These are phyloP conservation scores for Musa itinerans DNA, from an alignment of 176 grass and related monocot species.

Conservation along the genomic window DNA sequence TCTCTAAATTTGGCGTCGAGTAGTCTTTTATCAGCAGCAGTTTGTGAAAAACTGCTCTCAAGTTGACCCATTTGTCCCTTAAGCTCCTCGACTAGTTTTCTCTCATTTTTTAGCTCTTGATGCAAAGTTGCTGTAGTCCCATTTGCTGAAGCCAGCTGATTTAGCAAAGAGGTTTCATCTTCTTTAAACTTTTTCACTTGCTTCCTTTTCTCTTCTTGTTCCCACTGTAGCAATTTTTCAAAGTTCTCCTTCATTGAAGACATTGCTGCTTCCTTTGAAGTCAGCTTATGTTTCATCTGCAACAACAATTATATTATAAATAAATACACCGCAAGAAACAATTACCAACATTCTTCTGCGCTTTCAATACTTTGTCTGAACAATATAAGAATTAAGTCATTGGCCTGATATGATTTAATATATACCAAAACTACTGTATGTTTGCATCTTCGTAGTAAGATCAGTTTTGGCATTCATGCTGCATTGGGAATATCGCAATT, in stretches of 20 bases:
- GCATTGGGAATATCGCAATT: neutral
- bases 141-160: slow-evolving; percentile 54
- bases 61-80: slow-evolving; percentile 62
- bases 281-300: slow-evolving; percentile 72
- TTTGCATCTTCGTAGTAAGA: too few species aligned
- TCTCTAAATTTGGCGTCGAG: slow-evolving; percentile 64
- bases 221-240: slow-evolving; percentile 49
- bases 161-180: slow-evolving; percentile 52
- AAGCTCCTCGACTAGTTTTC: slow-evolving; percentile 47
- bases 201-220: slow-evolving; percentile 54
- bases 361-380: too few species aligned
- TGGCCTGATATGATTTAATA: too few species aligned
- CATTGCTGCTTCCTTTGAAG: slow-evolving; percentile 58
- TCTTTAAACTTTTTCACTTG: slow-evolving; percentile 57
- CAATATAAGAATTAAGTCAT: too few species aligned
- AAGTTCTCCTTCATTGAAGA: slow-evolving; percentile 60
- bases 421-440: too few species aligned
- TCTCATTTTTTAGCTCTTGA: slow-evolving; percentile 58
- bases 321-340: neutral
- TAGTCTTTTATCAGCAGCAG: slow-evolving; percentile 40
- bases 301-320: slow-evolving; percentile 19
- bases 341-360: neutral
- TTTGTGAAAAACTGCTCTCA: slow-evolving; percentile 43
- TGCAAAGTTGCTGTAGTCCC: slow-evolving; percentile 41
- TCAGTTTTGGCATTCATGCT: too few species aligned